These are phyloP conservation scores for Phytophthora sojae DNA, from an alignment of 352 stramenopile species.

Conservation along the genomic window DNA sequence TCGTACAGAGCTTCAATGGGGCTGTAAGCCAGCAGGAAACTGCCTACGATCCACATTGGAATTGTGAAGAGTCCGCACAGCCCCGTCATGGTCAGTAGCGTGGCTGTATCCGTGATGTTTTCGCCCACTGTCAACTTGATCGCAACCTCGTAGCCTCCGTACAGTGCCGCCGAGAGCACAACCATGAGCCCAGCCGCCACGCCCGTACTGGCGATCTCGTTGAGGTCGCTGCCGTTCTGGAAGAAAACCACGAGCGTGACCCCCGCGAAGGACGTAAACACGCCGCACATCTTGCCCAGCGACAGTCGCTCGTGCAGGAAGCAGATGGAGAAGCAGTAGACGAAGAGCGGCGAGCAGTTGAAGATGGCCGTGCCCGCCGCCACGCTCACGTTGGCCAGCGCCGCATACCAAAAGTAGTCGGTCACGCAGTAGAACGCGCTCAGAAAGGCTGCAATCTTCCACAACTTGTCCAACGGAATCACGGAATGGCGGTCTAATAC, in stretches of 20 bases:
- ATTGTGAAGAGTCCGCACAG: conserved; percentile 57
- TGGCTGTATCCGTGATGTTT: conserved; percentile 56
- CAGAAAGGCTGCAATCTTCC: conserved; percentile 43
- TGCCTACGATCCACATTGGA: conserved; percentile 54
- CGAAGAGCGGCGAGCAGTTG: conserved; percentile 69
- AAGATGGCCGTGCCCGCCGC: conserved; percentile 58
- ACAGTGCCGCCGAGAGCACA: conserved; percentile 54
- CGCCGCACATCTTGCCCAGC: conserved; percentile 49
- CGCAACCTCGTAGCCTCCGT: conserved; percentile 58
- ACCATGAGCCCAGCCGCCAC: conserved; percentile 52
- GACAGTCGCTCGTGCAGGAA: conserved; percentile 54
- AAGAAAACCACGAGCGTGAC: conserved; percentile 62
- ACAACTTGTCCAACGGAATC: conserved; percentile 34
- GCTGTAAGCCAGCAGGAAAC: conserved; percentile 38
- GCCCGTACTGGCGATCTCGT: conserved; percentile 39
- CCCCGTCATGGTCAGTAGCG: conserved; percentile 52
- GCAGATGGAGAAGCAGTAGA: conserved; percentile 75
- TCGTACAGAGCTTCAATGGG: conserved; percentile 52
- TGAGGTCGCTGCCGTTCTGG: conserved; percentile 36
- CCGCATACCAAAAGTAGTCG: conserved; percentile 73
- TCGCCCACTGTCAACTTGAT: conserved; percentile 48
- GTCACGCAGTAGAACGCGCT: conserved; percentile 55
- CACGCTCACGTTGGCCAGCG: conserved; percentile 61
- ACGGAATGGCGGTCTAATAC: conserved; percentile 47
- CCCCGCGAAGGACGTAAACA: conserved; percentile 54